Evolutionary conservation across 441 rosid genomes (phyloP).

Genomic region (Monsonia emarginata): DNA sequence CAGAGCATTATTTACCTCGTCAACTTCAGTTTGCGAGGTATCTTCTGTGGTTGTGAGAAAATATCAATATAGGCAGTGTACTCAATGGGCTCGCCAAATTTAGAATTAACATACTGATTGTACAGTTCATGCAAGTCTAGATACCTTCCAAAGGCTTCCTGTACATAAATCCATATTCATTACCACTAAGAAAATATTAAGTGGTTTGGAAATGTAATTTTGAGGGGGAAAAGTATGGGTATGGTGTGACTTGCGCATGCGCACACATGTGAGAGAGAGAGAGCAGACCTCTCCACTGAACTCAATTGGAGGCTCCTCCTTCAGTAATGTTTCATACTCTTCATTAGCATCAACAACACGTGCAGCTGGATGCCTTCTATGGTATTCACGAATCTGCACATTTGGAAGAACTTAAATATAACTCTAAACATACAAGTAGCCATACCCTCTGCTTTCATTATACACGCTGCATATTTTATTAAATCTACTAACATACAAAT

Average conservation of each 20-base stretch:
- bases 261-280: too few relatives aligned
- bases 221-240: too few relatives aligned
- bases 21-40: slow-evolving; percentile 47
- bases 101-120: slow-evolving; percentile 69
- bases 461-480: too few relatives aligned
- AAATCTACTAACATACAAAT: neutral
- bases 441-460: too few relatives aligned
- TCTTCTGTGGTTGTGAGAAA: slow-evolving; percentile 51
- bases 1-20: slow-evolving; percentile 39
- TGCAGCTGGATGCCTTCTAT: slow-evolving; percentile 75
- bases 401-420: neutral
- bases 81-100: slow-evolving; percentile 77
- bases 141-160: slow-evolving; percentile 84
- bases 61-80: slow-evolving; percentile 76
- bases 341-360: slow-evolving; percentile 61
- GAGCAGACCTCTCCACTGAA: slow-evolving; percentile 98
- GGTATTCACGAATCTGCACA: slow-evolving; percentile 82
- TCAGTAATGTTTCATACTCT: slow-evolving; percentile 59
- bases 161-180: slow-evolving; percentile 18
- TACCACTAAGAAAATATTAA: neutral
- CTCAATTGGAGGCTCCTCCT: slow-evolving; percentile 70
- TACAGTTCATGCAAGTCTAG: slow-evolving; percentile 85
- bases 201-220: neutral
- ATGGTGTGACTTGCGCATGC: too few relatives aligned
- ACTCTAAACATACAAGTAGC: neutral